phyloP scores from a whole-genome alignment of 768 basidiomycete species.

The Phlebiopsis flavidoalba region DNA sequence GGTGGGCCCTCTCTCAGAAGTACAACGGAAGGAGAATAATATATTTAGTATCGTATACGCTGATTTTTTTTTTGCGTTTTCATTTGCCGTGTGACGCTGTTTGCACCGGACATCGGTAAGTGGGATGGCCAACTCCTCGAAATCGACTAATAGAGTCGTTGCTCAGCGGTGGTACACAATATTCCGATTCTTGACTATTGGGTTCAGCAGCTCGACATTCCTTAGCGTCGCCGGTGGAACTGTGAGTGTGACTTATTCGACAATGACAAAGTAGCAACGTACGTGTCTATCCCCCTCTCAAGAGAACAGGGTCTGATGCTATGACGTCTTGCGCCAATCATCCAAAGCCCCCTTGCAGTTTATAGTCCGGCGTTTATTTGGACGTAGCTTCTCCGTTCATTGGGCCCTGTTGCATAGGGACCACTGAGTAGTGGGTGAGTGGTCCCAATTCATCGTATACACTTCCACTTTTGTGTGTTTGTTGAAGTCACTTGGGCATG shows the following conservation, averaged over 20 bases:
- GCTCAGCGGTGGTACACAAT: conserved; percentile 53
- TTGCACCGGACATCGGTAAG: conserved; percentile 63
- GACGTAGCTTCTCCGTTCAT: conserved; percentile 50
- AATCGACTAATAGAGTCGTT: not conserved
- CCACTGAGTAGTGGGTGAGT: conserved; percentile 52
- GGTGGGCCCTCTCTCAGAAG: conserved; percentile 37
- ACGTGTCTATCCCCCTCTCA: conserved; percentile 10
- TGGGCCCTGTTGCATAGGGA: conserved; percentile 49
- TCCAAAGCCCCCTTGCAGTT: conserved; percentile 47
- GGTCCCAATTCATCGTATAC: too few species aligned
- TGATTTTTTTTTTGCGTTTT: conserved; percentile 66
- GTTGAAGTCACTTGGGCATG: not conserved
- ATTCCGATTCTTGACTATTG: conserved; percentile 54
- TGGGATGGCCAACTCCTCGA: not conserved
- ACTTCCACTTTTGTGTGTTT: too few species aligned
- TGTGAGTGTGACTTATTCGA: conserved; percentile 55
- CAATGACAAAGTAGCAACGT: conserved; percentile 57
- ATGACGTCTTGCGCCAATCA: too few species aligned
- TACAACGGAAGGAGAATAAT: conserved; percentile 61
- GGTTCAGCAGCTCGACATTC: conserved; percentile 53
- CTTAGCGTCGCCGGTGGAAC: conserved; percentile 58
- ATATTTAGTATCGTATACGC: conserved; percentile 53
- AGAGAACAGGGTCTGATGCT: not conserved
- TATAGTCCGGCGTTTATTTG: too few species aligned
- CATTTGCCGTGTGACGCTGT: conserved; percentile 72